Base-by-base conservation (phyloP, 352 stramenopile genomes). In the Phytophthora ohioensis region DNA sequence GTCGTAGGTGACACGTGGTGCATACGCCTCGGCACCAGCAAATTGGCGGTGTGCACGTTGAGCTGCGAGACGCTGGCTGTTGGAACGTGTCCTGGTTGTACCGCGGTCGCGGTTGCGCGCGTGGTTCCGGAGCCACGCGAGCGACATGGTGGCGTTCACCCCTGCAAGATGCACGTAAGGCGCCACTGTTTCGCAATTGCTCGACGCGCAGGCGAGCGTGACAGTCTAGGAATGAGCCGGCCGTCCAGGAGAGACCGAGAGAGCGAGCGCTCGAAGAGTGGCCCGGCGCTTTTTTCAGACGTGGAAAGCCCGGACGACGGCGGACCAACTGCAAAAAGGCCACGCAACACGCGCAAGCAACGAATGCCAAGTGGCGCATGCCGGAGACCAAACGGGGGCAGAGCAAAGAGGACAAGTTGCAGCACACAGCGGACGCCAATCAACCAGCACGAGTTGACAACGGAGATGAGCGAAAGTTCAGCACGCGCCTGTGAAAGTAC, bases 81-180 rank as follows among this genome's bases (percentile, higher is more conserved):
- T 73, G 57, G 67, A 73, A 15, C 58, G 68, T 15, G 42, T 64
- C n/a, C 59, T 54, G 27, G 39, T 53, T 36, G 49, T 71, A 54
- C 68, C 58, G 48, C 69, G 64, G 17, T 80, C 54, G 32, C 73
- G 72, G 47, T 70, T 63, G 41, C 73, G 73, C 36, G 69, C 73
- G 56, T 80, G 73, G 36, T 51, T 71, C 4, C 69, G 63, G 46
- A 80, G 69, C 73, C 73, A 80, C 56, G 69, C 51, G 69, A 80
- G 73, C 58, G 73, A 77, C 73, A 77, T 80, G 34, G 38, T 48
- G 64, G 38, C 60, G 46, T 32, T 64, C 6, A 56, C 41, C 36
- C 41, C 32, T 46, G 51, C 38, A 46, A 57, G 47, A 48, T 71
- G 41, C 38, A 62, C 43, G 58, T 39, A 35, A 12, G 62, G 17